These are phyloP conservation scores for Beauveria medogensis DNA, from an alignment of 2,329 filamentous ascomycete species.

Conservation along the genomic window DNA sequence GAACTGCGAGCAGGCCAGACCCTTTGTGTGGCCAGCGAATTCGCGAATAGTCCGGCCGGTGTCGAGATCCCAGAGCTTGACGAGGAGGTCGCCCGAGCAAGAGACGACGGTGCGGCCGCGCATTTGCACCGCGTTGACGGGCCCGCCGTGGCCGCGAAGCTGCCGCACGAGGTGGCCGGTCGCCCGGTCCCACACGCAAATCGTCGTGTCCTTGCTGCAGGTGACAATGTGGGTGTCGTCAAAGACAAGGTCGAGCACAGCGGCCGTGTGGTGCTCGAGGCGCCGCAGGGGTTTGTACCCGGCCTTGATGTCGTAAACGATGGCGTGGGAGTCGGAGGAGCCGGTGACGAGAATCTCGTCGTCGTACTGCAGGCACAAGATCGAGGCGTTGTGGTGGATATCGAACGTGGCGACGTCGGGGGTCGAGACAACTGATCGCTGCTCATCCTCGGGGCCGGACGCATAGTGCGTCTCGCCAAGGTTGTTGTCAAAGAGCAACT, in stretches of 20 bases:
- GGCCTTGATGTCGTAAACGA: conserved; percentile 77
- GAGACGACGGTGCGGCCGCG: conserved; percentile 88
- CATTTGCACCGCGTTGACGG: conserved; percentile 94
- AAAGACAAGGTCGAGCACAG: conserved; percentile 89
- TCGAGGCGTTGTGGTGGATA: conserved; percentile 79
- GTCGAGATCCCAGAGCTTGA: conserved; percentile 92
- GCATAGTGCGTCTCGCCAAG: conserved; percentile 48
- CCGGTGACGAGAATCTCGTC: conserved; percentile 88
- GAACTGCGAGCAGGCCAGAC: conserved; percentile 92
- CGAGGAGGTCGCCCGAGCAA: conserved; percentile 85
- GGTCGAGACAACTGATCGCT: conserved; percentile 33
- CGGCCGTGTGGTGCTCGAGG: conserved; percentile 71
- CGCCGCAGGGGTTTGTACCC: conserved; percentile 74
- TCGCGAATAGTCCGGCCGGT: conserved; percentile 84
- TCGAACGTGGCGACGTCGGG: conserved; percentile 50
- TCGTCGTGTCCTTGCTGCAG: conserved; percentile 90
- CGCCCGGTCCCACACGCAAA: conserved; percentile 87
- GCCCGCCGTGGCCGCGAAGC: conserved; percentile 77
- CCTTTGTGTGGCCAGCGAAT: conserved; percentile 83
- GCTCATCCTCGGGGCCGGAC: conserved; percentile 41
- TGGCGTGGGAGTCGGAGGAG: conserved; percentile 84
- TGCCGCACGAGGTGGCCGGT: conserved; percentile 70
- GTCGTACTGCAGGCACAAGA: conserved; percentile 92
- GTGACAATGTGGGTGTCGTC: conserved; percentile 90
- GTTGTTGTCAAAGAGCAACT: conserved; percentile 43